phyloP scores from a whole-genome alignment of 441 rosid species.

The Geranium incanum region DNA sequence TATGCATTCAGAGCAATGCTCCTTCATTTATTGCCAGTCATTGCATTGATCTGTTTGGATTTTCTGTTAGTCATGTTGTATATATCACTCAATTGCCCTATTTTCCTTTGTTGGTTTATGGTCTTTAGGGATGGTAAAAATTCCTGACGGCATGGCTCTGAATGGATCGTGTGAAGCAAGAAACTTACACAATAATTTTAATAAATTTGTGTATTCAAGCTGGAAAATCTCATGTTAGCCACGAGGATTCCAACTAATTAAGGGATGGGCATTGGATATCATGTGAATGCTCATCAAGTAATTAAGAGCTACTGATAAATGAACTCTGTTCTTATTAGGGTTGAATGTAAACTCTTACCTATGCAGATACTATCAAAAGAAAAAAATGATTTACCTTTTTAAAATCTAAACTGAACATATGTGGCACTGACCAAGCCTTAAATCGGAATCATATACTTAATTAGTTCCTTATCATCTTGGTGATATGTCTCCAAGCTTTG shows the following conservation, averaged over 20 bases:
- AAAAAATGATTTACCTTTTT: background rate
- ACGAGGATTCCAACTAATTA: background rate
- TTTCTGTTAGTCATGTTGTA: background rate
- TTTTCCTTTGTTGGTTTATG: background rate
- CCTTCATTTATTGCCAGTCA: background rate
- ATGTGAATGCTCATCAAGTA: background rate
- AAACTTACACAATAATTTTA: background rate
- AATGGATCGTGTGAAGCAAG: background rate
- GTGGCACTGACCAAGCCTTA: background rate
- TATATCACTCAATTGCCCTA: background rate
- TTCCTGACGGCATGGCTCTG: background rate
- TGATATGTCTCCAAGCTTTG: conserved; percentile 4
- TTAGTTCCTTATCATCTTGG: background rate
- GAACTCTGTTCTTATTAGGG: background rate
- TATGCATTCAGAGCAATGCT: background rate
- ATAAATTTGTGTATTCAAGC: background rate
- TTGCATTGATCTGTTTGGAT: background rate
- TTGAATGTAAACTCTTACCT: background rate
- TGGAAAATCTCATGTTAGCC: background rate
- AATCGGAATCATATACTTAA: background rate
- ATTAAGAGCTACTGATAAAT: conserved; percentile 3
- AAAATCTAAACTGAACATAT: background rate
- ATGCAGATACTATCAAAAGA: background rate
- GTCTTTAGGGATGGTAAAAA: background rate
- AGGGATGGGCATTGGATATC: background rate